A percentile compares a stretch with the other conserved stretches of the same genome.
phyloP scores from a whole-genome alignment of 345 rosid species.

The Melaleuca quinquenervia region DNA sequence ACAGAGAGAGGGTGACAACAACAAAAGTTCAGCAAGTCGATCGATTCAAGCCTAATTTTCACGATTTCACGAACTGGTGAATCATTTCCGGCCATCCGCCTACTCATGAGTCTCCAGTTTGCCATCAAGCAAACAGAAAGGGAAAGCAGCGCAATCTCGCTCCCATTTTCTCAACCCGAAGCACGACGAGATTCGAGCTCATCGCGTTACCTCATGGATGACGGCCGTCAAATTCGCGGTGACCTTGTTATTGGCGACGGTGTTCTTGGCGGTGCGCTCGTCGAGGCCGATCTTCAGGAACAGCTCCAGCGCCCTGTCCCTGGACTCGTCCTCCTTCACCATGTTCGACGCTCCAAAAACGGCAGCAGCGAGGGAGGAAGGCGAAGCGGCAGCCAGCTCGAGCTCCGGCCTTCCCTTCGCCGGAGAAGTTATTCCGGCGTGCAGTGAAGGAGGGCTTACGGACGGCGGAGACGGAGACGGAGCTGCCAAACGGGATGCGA shows the following conservation, averaged over 20 bases:
- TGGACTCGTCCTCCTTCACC: slow-evolving; percentile 28
- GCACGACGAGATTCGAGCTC: not conserved
- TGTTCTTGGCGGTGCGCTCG: slow-evolving; percentile 67
- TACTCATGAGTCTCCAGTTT: not conserved
- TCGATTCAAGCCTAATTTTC: not conserved
- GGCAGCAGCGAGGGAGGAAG: not conserved
- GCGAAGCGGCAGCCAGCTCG: not conserved
- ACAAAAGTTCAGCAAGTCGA: not conserved
- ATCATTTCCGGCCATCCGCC: not conserved
- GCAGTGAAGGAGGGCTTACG: not conserved
- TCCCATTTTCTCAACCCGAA: not conserved
- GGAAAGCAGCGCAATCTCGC: not conserved
- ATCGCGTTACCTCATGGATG: slow-evolving; percentile 57
- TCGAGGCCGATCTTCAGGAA: slow-evolving; percentile 82
- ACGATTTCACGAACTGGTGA: not conserved
- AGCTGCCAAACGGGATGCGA: not conserved
- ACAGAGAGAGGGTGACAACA: not conserved
- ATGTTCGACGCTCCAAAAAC: slow-evolving; percentile 3
- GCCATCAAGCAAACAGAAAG: not conserved
- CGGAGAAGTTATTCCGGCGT: not conserved
- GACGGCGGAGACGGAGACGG: not conserved
- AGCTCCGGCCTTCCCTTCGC: not conserved
- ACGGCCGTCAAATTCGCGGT: slow-evolving; percentile 74
- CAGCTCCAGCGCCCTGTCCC: slow-evolving; percentile 30
- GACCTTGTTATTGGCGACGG: slow-evolving; percentile 76